Conservation (phyloP, 2,329 filamentous ascomycete genomes). For the Rutstroemia sp. region DNA sequence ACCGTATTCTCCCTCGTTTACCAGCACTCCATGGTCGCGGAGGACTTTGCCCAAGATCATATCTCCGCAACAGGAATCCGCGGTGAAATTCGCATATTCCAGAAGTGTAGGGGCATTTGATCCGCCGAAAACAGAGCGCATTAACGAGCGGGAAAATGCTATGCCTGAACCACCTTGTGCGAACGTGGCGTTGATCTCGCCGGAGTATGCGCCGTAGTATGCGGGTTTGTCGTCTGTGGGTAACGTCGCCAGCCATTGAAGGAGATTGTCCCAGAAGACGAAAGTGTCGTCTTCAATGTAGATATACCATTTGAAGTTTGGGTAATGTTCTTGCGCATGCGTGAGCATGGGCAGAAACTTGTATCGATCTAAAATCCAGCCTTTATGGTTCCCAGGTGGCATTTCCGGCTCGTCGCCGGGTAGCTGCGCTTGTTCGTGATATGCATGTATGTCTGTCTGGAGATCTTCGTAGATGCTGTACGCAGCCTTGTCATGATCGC, state of each 20-base stretch:
- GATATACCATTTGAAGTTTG: constrained; percentile 11
- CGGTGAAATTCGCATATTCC: constrained; percentile 8
- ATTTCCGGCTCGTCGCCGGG: constrained; percentile 9
- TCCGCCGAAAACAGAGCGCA: constrained; percentile 7
- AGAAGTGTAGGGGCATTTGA: neutral
- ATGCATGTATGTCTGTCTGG: neutral
- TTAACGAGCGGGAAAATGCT: constrained; percentile 9
- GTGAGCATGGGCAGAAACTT: constrained; percentile 14
- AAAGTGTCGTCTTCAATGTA: constrained; percentile 15
- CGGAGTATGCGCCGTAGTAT: constrained; percentile 8
- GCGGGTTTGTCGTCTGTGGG: constrained; percentile 2
- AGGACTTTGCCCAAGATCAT: constrained; percentile 11
- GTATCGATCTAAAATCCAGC: constrained; percentile 11
- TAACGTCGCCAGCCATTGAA: constrained; percentile 1
- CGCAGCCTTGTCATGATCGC: constrained; percentile 1
- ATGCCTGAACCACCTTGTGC: constrained; percentile 12
- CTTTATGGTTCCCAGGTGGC: neutral
- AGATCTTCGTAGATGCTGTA: constrained; percentile 1
- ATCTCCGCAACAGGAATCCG: constrained; percentile 11
- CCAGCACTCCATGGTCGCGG: constrained; percentile 4
- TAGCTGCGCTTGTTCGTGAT: constrained; percentile 6
- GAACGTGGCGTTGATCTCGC: constrained; percentile 5
- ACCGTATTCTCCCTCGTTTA: constrained; percentile 5
- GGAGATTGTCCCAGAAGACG: constrained; percentile 6
- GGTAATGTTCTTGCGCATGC: constrained; percentile 2